Base-by-base conservation (phyloP, 2,329 filamentous ascomycete species). In the Chaetoscypha palmicola region DNA sequence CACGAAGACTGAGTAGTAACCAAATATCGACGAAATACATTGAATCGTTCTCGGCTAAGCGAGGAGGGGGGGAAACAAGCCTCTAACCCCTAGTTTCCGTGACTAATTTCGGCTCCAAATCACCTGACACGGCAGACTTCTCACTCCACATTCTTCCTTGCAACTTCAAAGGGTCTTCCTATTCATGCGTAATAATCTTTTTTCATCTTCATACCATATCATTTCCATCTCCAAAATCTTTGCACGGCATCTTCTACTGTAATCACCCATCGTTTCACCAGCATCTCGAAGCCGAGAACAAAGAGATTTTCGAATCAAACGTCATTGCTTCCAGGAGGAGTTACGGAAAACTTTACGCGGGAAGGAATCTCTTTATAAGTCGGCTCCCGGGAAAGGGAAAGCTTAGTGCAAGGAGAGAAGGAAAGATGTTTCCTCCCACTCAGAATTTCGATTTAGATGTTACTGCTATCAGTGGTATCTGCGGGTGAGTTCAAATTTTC, bases 391-490 rank as follows among this genome's bases (percentile, higher is more conserved):
- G 11, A 28, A 14, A 40, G 26, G 16, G 7, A 9, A 21, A 12
- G 12, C n/a, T 31, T 14, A 10, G 30, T 12, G 28, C 22, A 16
- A 12, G 10, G 8, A 37, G 5, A 20, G 22, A 43, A 19, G 19
- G n/a, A 33, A 46, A 28, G n/a, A 61, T 60, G 58, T 45, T 74
- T 58, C 73, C 73, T 28, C 72, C 73, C 34, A 65, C 72, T 7
- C 69, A 72, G 57, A 67, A 68, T 49, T 63, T 76, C 50, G 83
- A 85, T 64, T 72, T 96, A 55, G 86, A 95, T 64, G 81, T 95
- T 48, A 86, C 92, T 62, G 89, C 90, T 48, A 81, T 96, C 58
- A 94, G 87, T 56, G 91, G 91, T 43, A 96, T 96, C 57, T 89
- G 84, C 67, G 91, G 84, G 83, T 86, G 65, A 58, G 77, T 58